Evolutionary conservation across 441 rosid genomes (phyloP), one percentile per base, ranked within the genome.

Genomic region (Gossypium gossypioides): DNA sequence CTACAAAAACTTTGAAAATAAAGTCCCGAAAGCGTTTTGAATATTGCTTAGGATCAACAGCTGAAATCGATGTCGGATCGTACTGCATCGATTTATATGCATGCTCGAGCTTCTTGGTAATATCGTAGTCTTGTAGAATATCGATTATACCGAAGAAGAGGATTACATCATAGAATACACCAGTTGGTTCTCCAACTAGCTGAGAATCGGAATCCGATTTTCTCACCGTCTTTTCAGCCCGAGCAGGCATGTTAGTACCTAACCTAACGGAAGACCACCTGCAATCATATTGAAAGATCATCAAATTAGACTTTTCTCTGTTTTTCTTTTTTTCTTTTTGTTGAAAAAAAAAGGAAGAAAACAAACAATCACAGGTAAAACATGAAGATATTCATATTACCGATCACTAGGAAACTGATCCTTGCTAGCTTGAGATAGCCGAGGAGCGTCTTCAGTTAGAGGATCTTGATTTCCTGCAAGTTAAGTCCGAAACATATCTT

Each of bases 31-130:
- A 95, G 52, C 99, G 95, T 79, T 78, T 86, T 0, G 99, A 86
- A 76, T 95, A 92, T 75, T 89, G 99, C 84, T 85, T 95, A 6
- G 99, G 99, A 84, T 92, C 99, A 37, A 95, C 99, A 2, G 99
- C 98, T 12, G 99, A 95, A 63, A 95, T 95, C 0, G 99, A 95
- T 37, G 96, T 89, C 0, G 97, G 90, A 79, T 92, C 98, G 69
- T 89, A 89, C 22, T 95, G 99, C 91, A 95, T 89, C 68, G 99
- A 89, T 79, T 95, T 95, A 80, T 89, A 92, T 0, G 97, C 97
- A 65, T 95, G 99, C 85, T 95, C 99, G 57, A 92, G 93, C 86
- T 92, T 95, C 84, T 92, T 95, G 89, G 95, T 92, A 63, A 92
- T 91, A 66, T 95, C 99, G n/a, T 95, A 91, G 84, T 95, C 97